Percentiles rank a stretch among this genome's conserved stretches.
Conservation (phyloP, 139 green algal species). For the Choricystis sp. region DNA sequence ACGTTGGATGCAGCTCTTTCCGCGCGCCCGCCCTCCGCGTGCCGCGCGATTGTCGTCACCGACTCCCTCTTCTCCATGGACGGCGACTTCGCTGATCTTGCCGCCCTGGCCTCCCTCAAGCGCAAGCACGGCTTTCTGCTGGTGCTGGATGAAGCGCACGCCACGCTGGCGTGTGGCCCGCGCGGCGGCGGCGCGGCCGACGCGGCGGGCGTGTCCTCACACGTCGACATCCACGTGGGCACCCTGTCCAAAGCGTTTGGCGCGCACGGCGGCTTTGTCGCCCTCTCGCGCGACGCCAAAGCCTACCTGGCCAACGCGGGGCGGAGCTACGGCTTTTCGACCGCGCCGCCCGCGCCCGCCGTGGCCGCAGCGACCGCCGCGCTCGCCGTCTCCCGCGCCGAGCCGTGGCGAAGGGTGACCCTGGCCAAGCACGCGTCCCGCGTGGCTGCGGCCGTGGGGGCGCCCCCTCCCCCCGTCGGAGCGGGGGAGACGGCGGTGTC, state of each 20-base stretch:
- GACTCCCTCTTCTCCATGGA: slow-evolving; percentile 94
- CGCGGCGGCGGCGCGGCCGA: slow-evolving; percentile 51
- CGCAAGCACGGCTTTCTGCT: slow-evolving; percentile 65
- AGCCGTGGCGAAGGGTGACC: slow-evolving; percentile 53
- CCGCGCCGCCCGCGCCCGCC: slow-evolving; percentile 54
- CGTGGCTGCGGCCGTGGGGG: slow-evolving; percentile 25
- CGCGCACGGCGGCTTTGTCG: slow-evolving; percentile 70
- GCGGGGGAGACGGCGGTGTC: slow-evolving; percentile 11
- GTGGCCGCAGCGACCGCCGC: slow-evolving; percentile 56
- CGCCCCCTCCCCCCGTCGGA: slow-evolving; percentile 12
- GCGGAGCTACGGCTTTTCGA: slow-evolving; percentile 66
- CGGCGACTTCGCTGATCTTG: slow-evolving; percentile 75
- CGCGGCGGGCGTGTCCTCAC: slow-evolving; percentile 16
- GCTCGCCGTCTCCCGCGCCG: slow-evolving; percentile 40
- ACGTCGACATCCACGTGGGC: slow-evolving; percentile 79
- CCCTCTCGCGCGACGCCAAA: slow-evolving; percentile 35
- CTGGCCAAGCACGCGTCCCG: slow-evolving; percentile 32
- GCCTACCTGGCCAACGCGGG: slow-evolving; percentile 48
- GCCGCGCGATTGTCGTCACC: slow-evolving; percentile 59
- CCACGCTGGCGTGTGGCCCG: slow-evolving; percentile 69
- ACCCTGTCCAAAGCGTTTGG: slow-evolving; percentile 90
- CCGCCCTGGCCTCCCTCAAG: slow-evolving; percentile 42
- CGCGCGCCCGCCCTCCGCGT: not conserved
- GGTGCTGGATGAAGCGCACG: slow-evolving; percentile 86
- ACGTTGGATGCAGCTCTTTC: slow-evolving; percentile 60